Evolutionary conservation across 306 rosid species (phyloP).

Genomic region (Prunus mongolica): DNA sequence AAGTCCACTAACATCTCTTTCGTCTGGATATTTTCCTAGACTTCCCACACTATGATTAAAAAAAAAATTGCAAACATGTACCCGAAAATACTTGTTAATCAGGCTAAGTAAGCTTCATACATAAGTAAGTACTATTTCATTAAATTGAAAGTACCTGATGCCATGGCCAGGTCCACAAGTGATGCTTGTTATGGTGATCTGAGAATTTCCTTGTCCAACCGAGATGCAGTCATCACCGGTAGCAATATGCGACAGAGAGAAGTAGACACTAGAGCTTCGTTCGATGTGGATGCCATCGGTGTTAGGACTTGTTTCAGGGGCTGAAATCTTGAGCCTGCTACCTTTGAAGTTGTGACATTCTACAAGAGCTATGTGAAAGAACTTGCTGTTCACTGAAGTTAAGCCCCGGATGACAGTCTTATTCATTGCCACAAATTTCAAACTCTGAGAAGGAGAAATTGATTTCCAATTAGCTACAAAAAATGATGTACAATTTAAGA

Average conservation of each 20-base stretch:
- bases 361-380: constrained; percentile 47
- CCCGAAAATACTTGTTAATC: neutral
- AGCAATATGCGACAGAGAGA: constrained; percentile 27
- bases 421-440: constrained; percentile 42
- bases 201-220: constrained; percentile 48
- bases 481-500: neutral
- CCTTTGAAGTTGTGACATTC: constrained; percentile 45
- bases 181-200: constrained; percentile 31
- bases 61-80: neutral
- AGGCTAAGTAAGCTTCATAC: too few relatives aligned
- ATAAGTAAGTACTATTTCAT: too few relatives aligned
- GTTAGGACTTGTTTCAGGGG: constrained; percentile 45
- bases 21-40: constrained; percentile 43
- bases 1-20: constrained; percentile 42
- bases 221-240: constrained; percentile 52
- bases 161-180: constrained; percentile 54
- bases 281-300: constrained; percentile 50
- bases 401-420: constrained; percentile 35
- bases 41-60: constrained; percentile 36
- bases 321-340: constrained; percentile 35
- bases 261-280: constrained; percentile 33
- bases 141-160: constrained; percentile 27
- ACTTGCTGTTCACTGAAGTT: constrained; percentile 45
- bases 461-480: neutral
- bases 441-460: constrained; percentile 27